Evolutionary conservation across 228 moss, liverwort and hornwort species (phyloP), one percentile per base, ranked within the genome.

Genomic region (Sphagnum magellanicum): DNA sequence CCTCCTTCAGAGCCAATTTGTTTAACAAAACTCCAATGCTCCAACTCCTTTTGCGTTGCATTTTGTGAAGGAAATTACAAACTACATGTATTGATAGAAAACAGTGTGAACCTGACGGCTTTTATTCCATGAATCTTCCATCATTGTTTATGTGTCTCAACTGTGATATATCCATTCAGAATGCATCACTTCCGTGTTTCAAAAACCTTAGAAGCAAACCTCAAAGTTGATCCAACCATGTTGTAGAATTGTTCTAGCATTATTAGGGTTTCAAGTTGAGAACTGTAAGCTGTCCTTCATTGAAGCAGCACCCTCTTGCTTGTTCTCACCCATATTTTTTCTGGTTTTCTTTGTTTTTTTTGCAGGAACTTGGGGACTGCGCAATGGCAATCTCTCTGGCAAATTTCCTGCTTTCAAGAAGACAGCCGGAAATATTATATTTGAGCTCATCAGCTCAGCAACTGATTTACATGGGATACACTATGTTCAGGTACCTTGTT

Each of bases 391-490:
- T 65, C 80, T 78, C 59, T 86, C 91, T 62, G 73, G 84, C 61
- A 89, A 87, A 72, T 89, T 87, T 81, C 82, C 89, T 16, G 84
- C 88, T 59, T 89, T 91, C 53, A 81, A 83, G 52, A 86, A 84
- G 78, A 75, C 89, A 63, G 75, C 84, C 65, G 94, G 94, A 76
- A 94, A 88, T 70, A 82, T 94, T 58, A 80, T 91, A 46, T 94
- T 94, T 79, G 94, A 91, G 74, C 94, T 94, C 14, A 83, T 79
- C 48, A 94, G 94, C 77, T 88, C 89, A 74, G 77, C 81, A 15
- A 94, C 91, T 50, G 91, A 94, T 69, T 84, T 91, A 69, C 76
- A 78, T 53, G 94, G 94, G 74, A 90, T 94, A 13, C 94, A 94
- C 76, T 91, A 94, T 77, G 91, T 94, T 52, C 94, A 94, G 78